These are phyloP conservation scores for Leishmania braziliensis DNA, from an alignment of 208 protist species.

Conservation along the genomic window DNA sequence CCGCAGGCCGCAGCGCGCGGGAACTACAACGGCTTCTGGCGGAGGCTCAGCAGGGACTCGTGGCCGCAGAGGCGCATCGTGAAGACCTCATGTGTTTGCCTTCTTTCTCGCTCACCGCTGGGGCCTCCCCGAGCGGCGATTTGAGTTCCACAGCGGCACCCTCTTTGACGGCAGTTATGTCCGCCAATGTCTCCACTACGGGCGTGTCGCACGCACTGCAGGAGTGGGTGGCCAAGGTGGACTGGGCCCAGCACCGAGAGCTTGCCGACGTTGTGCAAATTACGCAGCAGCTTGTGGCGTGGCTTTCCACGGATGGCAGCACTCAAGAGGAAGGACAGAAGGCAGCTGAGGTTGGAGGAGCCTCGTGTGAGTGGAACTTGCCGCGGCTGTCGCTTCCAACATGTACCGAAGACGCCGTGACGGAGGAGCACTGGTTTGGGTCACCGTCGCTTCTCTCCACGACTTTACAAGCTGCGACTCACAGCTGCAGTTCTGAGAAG, in stretches of 20 bases:
- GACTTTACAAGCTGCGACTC: neutral
- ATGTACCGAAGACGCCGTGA: neutral
- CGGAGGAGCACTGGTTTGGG: neutral
- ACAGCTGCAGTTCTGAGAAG: neutral
- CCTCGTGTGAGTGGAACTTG: neutral
- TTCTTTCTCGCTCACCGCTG: neutral
- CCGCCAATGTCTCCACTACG: constrained; percentile 12
- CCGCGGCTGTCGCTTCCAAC: neutral
- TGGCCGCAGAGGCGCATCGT: constrained; percentile 16
- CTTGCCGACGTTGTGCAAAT: constrained; percentile 24
- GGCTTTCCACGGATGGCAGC: neutral
- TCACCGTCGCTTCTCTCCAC: neutral
- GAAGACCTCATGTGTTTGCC: constrained; percentile 1
- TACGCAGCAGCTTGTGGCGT: constrained; percentile 7
- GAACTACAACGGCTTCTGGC: constrained; percentile 49
- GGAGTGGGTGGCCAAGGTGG: constrained; percentile 34
- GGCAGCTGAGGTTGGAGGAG: neutral
- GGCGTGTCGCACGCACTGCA: constrained; percentile 20
- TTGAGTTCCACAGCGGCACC: neutral
- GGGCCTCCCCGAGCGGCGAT: neutral
- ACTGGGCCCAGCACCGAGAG: constrained; percentile 48
- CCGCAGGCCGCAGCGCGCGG: constrained; percentile 39
- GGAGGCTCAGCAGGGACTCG: constrained; percentile 40
- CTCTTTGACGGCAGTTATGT: neutral
- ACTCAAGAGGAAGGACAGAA: neutral